Percentiles rank a stretch among this genome's conserved stretches.
phyloP scores from a whole-genome alignment of 106 monocot genomes.

The Dendrobium catenatum region DNA sequence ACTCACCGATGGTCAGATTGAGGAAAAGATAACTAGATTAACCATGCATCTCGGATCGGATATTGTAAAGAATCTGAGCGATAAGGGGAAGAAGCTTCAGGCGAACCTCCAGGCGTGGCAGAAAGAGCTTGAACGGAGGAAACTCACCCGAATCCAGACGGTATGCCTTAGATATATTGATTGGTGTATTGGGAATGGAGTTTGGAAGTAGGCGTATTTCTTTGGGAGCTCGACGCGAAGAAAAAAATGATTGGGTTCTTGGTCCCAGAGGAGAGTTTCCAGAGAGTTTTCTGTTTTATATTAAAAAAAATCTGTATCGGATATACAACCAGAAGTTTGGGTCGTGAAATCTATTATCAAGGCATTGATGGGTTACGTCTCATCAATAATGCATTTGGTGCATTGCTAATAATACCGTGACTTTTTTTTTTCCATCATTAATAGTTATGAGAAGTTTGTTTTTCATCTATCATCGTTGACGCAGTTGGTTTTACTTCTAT shows the following conservation, averaged over 20 bases:
- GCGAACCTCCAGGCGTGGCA: not conserved
- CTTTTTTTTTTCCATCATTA: not conserved
- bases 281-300: not conserved
- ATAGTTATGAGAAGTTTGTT: not conserved
- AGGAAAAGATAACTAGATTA: constrained; percentile 17
- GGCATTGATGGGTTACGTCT: not conserved
- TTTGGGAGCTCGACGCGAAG: not conserved
- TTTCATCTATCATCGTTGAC: not conserved
- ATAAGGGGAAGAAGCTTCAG: constrained; percentile 16
- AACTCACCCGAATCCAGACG: not conserved
- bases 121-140: constrained; percentile 18
- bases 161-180: not conserved
- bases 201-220: not conserved
- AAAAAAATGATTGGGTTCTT: not conserved
- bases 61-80: not conserved
- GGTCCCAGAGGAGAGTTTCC: not conserved
- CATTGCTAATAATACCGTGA: not conserved
- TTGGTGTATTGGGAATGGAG: not conserved
- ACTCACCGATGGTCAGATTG: constrained; percentile 13
- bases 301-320: not conserved
- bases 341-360: not conserved
- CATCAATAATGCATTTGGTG: not conserved
- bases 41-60: not conserved
- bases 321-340: not conserved
- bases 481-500: not conserved